A percentile compares a stretch with the other conserved stretches of the same genome.
Evolutionary conservation across 257 asterid genomes (phyloP).

Genomic region (Salvia rosmarinus): DNA sequence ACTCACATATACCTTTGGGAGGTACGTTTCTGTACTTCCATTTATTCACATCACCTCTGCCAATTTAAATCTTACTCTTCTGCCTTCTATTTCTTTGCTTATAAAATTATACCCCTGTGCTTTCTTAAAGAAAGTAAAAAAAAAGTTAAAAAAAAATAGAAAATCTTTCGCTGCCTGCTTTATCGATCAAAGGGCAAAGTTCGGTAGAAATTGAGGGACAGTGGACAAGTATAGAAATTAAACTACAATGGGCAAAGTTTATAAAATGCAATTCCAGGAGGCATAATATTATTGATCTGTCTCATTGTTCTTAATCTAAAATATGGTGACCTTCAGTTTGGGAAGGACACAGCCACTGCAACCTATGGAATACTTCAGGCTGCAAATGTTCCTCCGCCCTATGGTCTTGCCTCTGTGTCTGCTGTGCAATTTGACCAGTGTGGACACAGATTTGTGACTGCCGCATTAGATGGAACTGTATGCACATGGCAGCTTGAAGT

Average conservation of each 20-base stretch:
- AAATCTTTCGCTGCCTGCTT: not conserved
- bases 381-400: slow-evolving; percentile 93
- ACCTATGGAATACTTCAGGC: slow-evolving; percentile 98
- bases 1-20: slow-evolving; percentile 95
- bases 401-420: slow-evolving; percentile 87
- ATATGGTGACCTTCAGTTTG: slow-evolving; percentile 70
- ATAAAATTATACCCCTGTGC: not conserved
- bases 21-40: slow-evolving; percentile 48
- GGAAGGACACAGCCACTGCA: slow-evolving; percentile 86
- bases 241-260: not conserved
- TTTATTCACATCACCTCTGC: not conserved
- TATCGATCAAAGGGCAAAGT: slow-evolving; percentile 1
- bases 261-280: not conserved
- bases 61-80: not conserved
- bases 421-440: slow-evolving; percentile 83
- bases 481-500: slow-evolving; percentile 99
- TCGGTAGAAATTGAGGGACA: not conserved
- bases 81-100: no score
- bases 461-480: slow-evolving; percentile 93
- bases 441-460: slow-evolving; percentile 94
- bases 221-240: not conserved
- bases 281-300: slow-evolving; percentile 2
- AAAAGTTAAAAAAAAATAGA: not conserved
- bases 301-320: slow-evolving; percentile 24
- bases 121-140: not conserved